Evolutionary conservation across 345 rosid genomes (phyloP).

Genomic region (Dovyalis caffra): DNA sequence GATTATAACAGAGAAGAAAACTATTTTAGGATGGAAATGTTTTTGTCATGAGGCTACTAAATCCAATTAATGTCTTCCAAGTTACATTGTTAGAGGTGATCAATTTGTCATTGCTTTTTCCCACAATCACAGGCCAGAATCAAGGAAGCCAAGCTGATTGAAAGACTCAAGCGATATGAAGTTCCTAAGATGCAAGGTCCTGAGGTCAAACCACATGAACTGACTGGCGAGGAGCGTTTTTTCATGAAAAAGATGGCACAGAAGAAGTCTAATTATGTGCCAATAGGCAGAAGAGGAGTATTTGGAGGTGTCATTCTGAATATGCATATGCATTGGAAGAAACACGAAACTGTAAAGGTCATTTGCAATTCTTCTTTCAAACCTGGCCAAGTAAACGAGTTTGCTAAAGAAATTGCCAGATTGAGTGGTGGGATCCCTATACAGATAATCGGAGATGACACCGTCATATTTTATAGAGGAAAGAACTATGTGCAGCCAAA

Average conservation of each 20-base stretch:
- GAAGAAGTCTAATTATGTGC: slow-evolving; percentile 81
- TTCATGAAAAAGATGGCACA: slow-evolving; percentile 84
- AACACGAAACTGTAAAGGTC: slow-evolving; percentile 91
- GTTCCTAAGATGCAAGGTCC: slow-evolving; percentile 83
- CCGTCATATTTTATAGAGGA: slow-evolving; percentile 76
- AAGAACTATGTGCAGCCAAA: slow-evolving; percentile 84
- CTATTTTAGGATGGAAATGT: not conserved
- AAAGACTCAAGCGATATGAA: slow-evolving; percentile 82
- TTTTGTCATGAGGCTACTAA: not conserved
- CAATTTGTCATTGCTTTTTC: not conserved
- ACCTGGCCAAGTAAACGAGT: slow-evolving; percentile 66
- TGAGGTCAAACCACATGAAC: slow-evolving; percentile 61
- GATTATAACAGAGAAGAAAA: not conserved
- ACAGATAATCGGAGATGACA: slow-evolving; percentile 71
- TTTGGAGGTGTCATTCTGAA: slow-evolving; percentile 93
- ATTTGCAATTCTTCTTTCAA: slow-evolving; percentile 77
- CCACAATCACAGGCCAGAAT: slow-evolving; percentile 55
- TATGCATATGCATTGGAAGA: slow-evolving; percentile 95
- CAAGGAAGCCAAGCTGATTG: slow-evolving; percentile 77
- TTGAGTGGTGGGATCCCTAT: slow-evolving; percentile 87
- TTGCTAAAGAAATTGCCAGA: slow-evolving; percentile 72
- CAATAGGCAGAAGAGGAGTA: slow-evolving; percentile 81
- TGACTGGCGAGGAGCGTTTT: slow-evolving; percentile 84
- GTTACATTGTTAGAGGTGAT: not conserved
- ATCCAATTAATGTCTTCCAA: not conserved